These are phyloP conservation scores for Myxozyma vanderwaltii DNA, from an alignment of 805 yeast species.

Conservation along the genomic window DNA sequence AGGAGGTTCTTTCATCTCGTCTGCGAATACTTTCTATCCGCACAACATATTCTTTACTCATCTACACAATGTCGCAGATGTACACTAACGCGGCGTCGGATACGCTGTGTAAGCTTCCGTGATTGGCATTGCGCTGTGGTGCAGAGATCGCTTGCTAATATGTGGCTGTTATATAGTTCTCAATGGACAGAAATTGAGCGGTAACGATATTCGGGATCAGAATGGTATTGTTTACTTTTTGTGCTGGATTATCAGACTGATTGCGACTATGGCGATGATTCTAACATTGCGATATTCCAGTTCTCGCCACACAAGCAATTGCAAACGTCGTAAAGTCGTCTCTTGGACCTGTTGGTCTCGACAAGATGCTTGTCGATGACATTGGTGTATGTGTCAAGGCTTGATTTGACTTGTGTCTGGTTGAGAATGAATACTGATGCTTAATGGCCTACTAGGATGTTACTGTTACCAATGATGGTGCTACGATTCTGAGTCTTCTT, in stretches of 20 bases:
- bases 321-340: constrained; percentile 88
- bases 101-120: constrained; percentile 60
- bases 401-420: background rate
- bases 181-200: constrained; percentile 94
- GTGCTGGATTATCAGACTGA: background rate
- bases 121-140: too few species aligned
- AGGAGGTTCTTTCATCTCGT: background rate
- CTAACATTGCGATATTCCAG: constrained; percentile 29
- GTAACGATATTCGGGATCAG: constrained; percentile 95
- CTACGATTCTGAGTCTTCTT: constrained; percentile 83
- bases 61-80: constrained; percentile 55
- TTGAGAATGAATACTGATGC: background rate
- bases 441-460: constrained; percentile 56
- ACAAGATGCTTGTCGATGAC: constrained; percentile 97
- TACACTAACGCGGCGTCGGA: constrained; percentile 84
- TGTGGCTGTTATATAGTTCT: constrained; percentile 51
- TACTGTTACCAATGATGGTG: constrained; percentile 98
- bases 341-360: constrained; percentile 96
- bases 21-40: background rate
- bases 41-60: background rate
- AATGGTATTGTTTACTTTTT: constrained; percentile 56
- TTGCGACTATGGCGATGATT: too few species aligned
- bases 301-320: constrained; percentile 85
- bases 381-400: constrained; percentile 60
- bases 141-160: background rate